Base-by-base conservation (phyloP, 768 basidiomycete species). In the Leccinum subgranulosum region DNA sequence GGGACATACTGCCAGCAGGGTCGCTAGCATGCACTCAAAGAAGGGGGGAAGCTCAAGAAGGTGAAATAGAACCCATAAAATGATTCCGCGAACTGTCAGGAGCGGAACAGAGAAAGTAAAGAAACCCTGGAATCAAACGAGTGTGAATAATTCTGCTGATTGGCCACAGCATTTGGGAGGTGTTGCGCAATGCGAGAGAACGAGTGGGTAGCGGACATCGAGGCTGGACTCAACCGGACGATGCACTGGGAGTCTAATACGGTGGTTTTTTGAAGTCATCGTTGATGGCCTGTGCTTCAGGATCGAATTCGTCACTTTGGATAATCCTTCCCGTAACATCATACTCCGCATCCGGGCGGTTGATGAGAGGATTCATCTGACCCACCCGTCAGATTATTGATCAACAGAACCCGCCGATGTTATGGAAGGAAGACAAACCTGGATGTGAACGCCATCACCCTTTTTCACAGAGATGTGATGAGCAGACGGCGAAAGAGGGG, bases 301-400 rank as follows among this genome's bases (percentile, higher is more conserved):
- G 76, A 66, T 88, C 87, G 58, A 77, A 81, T 21, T 69, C 69
- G 51, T 80, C 79, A 19, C 65, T 62, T 58, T 76, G 78, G 33
- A 76, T 65, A n/a, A 79, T 58, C 33, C 79, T 77, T 39, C 86
- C 86, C n/a, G 78, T 64, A 0, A 78, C 81, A 61, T 87, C 85
- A 63, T 85, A 88, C 52, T 79, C 80, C 31, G 75, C 55, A 50
- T 77, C 79, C 6, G 74, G 65, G 14, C 75, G 78, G 57, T 75
- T 76, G 60, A 81, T 78, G 55, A 86, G 85, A 14, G 84, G 84
- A 57, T 85, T 79, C 87, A 88, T 88, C 86, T 88, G 59, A n/a
- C 5, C 21, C n/a, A 31, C 17, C 47, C 53, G n/a, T 69, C 47
- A 52, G 53, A 55, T 55, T 11, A 55, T 55, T 11, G 4, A 51